Conservation (phyloP, 805 yeast genomes). For the Saccharomycopsis vini region DNA sequence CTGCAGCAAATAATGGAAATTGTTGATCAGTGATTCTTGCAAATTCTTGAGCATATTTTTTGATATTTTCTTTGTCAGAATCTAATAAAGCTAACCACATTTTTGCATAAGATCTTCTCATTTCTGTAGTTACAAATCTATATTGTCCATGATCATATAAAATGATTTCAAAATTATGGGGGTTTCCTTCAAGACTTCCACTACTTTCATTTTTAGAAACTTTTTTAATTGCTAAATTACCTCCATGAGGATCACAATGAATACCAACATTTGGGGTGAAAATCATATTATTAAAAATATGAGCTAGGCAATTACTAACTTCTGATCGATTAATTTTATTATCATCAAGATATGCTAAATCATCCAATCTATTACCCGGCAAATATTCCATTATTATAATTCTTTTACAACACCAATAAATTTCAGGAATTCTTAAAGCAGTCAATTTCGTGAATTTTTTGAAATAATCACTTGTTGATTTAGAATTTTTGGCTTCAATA, state of each 20-base stretch:
- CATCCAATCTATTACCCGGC: conserved; percentile 76
- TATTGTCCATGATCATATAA: conserved; percentile 94
- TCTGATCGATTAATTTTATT: conserved; percentile 64
- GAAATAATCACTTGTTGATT: conserved; percentile 61
- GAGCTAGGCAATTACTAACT: conserved; percentile 79
- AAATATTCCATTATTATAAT: conserved; percentile 83
- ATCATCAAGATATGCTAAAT: conserved; percentile 51
- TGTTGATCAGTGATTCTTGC: conserved; percentile 72
- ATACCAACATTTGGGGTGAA: conserved; percentile 86
- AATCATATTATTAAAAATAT: conserved; percentile 89
- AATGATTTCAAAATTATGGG: conserved; percentile 86
- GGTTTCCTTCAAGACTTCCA: no score
- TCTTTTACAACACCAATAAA: conserved; percentile 56
- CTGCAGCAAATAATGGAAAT: conserved; percentile 81
- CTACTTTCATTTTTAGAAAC: conserved; percentile 23
- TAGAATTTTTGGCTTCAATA: conserved; percentile 78
- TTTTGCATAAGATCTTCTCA: conserved; percentile 76
- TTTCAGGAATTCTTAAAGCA: conserved; percentile 71
- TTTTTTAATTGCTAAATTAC: conserved; percentile 77
- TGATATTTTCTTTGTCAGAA: conserved; percentile 57
- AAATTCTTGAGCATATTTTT: conserved; percentile 61
- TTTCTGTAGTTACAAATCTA: conserved; percentile 66
- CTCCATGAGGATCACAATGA: conserved; percentile 98
- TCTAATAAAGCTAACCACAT: conserved; percentile 89
- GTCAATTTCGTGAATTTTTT: conserved; percentile 46